These are phyloP conservation scores for Stephania japonica DNA, from an alignment of 164 flowering plant genomes.

Conservation along the genomic window DNA sequence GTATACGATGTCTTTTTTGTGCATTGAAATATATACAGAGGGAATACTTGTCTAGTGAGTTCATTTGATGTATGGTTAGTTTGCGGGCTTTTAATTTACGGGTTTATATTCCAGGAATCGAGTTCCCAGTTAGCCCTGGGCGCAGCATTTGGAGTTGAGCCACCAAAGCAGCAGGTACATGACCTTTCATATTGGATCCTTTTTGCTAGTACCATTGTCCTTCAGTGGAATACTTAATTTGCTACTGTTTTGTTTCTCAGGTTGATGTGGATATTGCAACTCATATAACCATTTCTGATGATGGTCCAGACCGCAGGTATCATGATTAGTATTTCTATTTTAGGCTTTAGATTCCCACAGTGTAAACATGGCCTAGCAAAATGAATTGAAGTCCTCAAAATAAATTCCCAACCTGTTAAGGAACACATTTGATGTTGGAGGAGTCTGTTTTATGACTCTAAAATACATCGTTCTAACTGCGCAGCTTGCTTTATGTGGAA, in stretches of 20 bases:
- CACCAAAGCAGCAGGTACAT: conserved; percentile 60
- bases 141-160: conserved; percentile 44
- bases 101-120: conserved; percentile 24
- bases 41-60: not conserved
- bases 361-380: no score
- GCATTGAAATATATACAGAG: not conserved
- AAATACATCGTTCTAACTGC: not conserved
- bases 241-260: conserved; percentile 28
- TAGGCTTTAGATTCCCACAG: not conserved
- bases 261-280: conserved; percentile 98
- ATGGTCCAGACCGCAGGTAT: conserved; percentile 90
- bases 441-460: not conserved
- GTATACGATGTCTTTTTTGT: conserved; percentile 2
- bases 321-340: conserved; percentile 8
- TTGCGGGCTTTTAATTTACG: not conserved
- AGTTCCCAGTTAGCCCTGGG: conserved; percentile 87
- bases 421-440: no score
- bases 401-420: not conserved
- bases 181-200: not conserved
- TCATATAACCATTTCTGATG: conserved; percentile 54
- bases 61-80: not conserved
- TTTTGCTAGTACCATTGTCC: not conserved
- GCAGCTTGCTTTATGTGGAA: conserved; percentile 85
- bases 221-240: not conserved
- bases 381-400: not conserved